Evolutionary conservation across 148 eudicot species (phyloP).

Genomic region (Camellia granthamiana): DNA sequence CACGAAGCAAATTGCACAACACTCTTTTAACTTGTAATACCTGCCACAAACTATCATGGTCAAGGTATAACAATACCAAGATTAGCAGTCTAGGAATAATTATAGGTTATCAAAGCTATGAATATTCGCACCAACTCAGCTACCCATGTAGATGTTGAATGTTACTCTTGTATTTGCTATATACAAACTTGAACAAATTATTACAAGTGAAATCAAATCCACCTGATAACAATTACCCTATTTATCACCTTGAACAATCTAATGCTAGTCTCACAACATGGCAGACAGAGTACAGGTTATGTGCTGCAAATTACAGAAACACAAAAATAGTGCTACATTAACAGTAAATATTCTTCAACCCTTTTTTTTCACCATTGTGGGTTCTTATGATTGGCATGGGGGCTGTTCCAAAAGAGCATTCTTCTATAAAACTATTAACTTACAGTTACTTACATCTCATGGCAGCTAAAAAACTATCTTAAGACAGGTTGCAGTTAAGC

Average conservation of each 20-base stretch:
- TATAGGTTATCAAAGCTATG: too few species aligned
- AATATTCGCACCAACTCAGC: neutral
- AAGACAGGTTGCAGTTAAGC: neutral
- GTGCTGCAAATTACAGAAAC: neutral
- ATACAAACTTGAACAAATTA: neutral
- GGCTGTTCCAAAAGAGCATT: neutral
- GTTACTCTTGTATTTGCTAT: neutral
- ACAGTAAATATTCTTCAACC: neutral
- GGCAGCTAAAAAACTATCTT: neutral
- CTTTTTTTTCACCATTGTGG: neutral
- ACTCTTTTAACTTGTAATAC: too few species aligned
- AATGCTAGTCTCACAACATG: neutral
- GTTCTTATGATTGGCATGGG: neutral
- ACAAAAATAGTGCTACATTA: neutral
- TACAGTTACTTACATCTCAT: neutral
- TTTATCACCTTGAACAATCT: neutral
- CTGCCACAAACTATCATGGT: too few species aligned
- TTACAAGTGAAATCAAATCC: neutral
- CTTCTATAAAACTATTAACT: too few species aligned
- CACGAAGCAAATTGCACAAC: too few species aligned
- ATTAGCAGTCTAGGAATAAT: too few species aligned
- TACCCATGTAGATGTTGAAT: neutral
- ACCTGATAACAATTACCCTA: neutral
- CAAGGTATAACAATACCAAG: too few species aligned
- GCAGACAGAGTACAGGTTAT: neutral